These are phyloP conservation scores for Neurospora sp. DNA, from an alignment of 495 filamentous ascomycete species.

Conservation along the genomic window DNA sequence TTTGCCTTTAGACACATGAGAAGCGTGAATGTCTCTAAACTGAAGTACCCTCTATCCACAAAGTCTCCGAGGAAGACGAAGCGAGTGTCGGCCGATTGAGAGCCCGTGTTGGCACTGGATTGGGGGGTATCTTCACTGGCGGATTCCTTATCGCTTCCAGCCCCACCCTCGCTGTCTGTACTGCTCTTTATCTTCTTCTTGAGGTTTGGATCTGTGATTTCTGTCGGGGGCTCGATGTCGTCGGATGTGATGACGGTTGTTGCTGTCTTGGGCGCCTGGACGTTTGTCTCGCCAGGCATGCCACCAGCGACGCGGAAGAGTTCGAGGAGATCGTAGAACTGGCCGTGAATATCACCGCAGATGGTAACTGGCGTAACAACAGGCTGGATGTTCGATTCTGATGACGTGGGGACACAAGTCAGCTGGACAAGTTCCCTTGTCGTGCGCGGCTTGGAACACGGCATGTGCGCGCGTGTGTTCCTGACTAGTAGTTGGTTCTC, in stretches of 20 bases:
- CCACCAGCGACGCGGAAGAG: slow-evolving; percentile 93
- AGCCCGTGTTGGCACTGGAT: slow-evolving; percentile 31
- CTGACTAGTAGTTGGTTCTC: background rate
- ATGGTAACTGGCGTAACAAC: slow-evolving; percentile 95
- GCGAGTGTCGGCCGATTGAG: slow-evolving; percentile 61
- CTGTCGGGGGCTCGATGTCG: slow-evolving; percentile 78
- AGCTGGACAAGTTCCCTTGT: background rate
- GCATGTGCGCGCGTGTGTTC: background rate
- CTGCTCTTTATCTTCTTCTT: slow-evolving; percentile 63
- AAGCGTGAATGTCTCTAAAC: slow-evolving; percentile 89
- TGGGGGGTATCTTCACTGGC: slow-evolving; percentile 30
- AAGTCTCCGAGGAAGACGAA: slow-evolving; percentile 97
- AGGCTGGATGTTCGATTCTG: slow-evolving; percentile 96
- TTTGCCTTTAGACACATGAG: slow-evolving; percentile 95
- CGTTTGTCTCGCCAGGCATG: slow-evolving; percentile 71
- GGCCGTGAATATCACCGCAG: slow-evolving; percentile 96
- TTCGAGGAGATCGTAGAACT: slow-evolving; percentile 97
- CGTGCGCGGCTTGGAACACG: background rate
- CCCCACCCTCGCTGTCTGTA: slow-evolving; percentile 20
- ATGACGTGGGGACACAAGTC: background rate
- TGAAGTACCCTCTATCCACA: slow-evolving; percentile 96
- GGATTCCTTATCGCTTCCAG: slow-evolving; percentile 20
- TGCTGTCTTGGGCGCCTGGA: slow-evolving; percentile 51
- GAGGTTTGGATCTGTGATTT: slow-evolving; percentile 74
- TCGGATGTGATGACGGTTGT: slow-evolving; percentile 65